phyloP scores from a whole-genome alignment of 208 protist species.

The Acanthamoeba culbertsoni region DNA sequence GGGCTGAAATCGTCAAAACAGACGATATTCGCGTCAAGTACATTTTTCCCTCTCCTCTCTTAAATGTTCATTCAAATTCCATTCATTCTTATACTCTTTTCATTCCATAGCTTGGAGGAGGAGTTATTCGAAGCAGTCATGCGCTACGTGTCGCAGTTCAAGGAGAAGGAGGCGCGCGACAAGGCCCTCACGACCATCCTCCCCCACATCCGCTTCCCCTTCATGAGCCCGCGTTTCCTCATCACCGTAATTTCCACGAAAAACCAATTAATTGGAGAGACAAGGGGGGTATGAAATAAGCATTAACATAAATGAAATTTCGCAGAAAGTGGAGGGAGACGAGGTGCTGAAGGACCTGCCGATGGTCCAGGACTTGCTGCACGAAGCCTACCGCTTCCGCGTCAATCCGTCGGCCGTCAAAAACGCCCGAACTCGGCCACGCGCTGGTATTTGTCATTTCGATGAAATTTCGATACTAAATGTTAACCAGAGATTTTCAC shows the following conservation, averaged over 20 bases:
- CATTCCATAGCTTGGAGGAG: background rate
- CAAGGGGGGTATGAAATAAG: too few species aligned
- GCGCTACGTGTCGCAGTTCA: background rate
- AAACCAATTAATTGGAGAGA: too few species aligned
- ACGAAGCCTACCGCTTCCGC: background rate
- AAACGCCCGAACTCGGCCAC: background rate
- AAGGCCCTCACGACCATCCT: background rate
- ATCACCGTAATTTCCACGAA: background rate
- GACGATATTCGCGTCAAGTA: constrained; percentile 20
- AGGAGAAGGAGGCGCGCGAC: background rate
- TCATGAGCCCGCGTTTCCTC: background rate
- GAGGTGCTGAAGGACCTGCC: background rate
- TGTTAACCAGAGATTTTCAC: too few species aligned
- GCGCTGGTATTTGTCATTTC: too few species aligned
- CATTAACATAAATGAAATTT: too few species aligned
- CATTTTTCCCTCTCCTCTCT: background rate
- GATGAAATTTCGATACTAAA: too few species aligned
- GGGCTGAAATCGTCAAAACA: background rate
- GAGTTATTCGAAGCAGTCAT: constrained; percentile 21
- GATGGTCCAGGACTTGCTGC: background rate
- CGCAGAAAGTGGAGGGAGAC: background rate
- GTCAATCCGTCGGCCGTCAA: background rate
- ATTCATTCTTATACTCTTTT: background rate
- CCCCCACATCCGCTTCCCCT: constrained; percentile 17
- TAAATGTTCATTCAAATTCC: too few species aligned